Percentiles rank a stretch among this genome's conserved stretches.
Evolutionary conservation across 257 asterid genomes (phyloP).

Genomic region (Penstemon eatonii): DNA sequence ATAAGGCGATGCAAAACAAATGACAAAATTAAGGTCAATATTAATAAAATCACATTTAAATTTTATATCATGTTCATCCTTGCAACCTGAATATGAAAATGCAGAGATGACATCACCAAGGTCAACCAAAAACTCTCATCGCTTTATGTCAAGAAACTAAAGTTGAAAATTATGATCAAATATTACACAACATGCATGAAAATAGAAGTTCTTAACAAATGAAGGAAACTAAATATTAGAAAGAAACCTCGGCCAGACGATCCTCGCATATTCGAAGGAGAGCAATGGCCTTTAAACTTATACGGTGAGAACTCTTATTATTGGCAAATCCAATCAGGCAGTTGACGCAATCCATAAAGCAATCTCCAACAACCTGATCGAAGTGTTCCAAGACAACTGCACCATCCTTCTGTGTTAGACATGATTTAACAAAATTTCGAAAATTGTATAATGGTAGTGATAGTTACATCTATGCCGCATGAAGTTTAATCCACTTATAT

Average conservation of each 20-base stretch:
- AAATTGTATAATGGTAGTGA: background rate
- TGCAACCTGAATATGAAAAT: constrained; percentile 14
- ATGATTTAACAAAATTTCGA: constrained; percentile 21
- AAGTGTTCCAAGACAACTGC: constrained; percentile 99
- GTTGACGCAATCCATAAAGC: constrained; percentile 99
- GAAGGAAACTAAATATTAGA: constrained; percentile 20
- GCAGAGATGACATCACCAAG: constrained; percentile 8
- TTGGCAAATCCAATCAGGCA: constrained; percentile 98
- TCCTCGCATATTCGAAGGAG: constrained; percentile 99
- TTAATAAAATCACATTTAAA: constrained; percentile 6
- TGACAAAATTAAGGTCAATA: background rate
- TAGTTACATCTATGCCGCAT: no score
- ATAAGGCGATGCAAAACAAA: background rate
- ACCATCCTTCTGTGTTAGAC: constrained; percentile 41
- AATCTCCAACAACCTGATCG: constrained; percentile 97
- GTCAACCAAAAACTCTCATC: background rate
- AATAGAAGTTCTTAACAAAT: background rate
- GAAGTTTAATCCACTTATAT: no score
- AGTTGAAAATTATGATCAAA: constrained; percentile 17
- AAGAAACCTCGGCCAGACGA: constrained; percentile 96
- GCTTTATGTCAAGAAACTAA: constrained; percentile 21
- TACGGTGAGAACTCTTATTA: constrained; percentile 81
- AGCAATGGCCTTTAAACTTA: constrained; percentile 99
- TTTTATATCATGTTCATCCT: constrained; percentile 1
- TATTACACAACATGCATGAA: constrained; percentile 10